Conservation (phyloP, 805 yeast species). For the Candida awuae region DNA sequence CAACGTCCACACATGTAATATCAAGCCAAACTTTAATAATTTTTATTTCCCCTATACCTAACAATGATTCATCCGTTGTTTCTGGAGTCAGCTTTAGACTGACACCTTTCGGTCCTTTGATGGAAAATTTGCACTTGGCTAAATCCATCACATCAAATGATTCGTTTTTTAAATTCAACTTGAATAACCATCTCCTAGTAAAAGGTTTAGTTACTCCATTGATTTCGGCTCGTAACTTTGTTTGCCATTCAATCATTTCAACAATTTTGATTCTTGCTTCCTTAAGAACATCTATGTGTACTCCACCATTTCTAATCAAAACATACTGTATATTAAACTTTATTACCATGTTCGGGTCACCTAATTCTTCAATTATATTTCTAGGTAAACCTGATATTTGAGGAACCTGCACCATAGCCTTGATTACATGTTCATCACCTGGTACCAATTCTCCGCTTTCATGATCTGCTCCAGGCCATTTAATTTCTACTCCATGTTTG, state of each 20-base stretch:
- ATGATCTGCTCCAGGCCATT: slow-evolving; percentile 17
- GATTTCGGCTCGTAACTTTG: slow-evolving; percentile 4
- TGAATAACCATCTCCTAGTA: slow-evolving; percentile 22
- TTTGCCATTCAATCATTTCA: slow-evolving; percentile 10
- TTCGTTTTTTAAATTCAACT: slow-evolving; percentile 16
- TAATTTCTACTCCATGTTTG: slow-evolving; percentile 10
- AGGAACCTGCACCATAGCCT: slow-evolving; percentile 17
- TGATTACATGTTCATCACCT: slow-evolving; percentile 1
- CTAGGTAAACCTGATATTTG: slow-evolving; percentile 13
- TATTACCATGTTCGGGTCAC: too few relatives aligned
- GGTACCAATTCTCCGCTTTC: slow-evolving; percentile 6
- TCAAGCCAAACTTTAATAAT: slow-evolving; percentile 3
- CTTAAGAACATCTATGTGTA: slow-evolving; percentile 1
- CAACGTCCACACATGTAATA: background rate
- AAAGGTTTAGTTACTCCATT: background rate
- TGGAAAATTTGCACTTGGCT: slow-evolving; percentile 1
- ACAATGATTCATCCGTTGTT: background rate
- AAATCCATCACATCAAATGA: slow-evolving; percentile 23
- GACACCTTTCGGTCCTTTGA: slow-evolving; percentile 4
- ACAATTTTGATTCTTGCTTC: slow-evolving; percentile 5
- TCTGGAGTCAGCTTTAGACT: slow-evolving; percentile 8
- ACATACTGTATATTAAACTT: slow-evolving; percentile 13
- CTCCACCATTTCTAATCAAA: slow-evolving; percentile 4
- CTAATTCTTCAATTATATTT: background rate
- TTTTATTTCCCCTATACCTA: background rate